These are phyloP conservation scores for Phytophthora europaea DNA, from an alignment of 352 stramenopile genomes.

Conservation along the genomic window DNA sequence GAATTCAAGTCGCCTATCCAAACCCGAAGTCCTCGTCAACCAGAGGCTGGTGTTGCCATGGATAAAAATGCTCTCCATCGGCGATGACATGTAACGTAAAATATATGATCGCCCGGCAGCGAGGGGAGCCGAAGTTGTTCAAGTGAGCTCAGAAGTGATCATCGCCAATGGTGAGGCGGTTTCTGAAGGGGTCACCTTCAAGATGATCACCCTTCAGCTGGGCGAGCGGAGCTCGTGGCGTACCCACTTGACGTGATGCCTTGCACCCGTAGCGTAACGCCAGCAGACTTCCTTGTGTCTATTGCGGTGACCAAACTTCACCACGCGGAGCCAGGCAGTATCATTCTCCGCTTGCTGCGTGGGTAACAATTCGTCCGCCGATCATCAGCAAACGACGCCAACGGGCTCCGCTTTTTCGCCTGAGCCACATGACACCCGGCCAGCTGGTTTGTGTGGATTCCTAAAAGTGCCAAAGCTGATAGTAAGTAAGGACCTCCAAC, in stretches of 20 bases:
- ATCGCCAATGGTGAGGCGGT: not conserved
- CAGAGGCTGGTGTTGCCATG: not conserved
- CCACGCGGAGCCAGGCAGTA: conserved; percentile 24
- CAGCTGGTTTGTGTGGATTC: conserved; percentile 17
- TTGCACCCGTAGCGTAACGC: conserved; percentile 20
- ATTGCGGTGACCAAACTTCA: conserved; percentile 4
- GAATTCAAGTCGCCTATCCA: not conserved
- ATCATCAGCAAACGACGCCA: conserved; percentile 12
- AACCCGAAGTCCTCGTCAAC: not conserved
- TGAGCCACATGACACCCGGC: conserved; percentile 21
- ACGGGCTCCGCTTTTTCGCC: conserved; percentile 25
- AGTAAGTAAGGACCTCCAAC: not conserved
- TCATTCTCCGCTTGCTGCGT: conserved; percentile 16
- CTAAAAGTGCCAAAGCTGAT: not conserved
- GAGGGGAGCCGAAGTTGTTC: not conserved
- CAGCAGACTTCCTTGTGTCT: conserved; percentile 11
- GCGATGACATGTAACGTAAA: too few species aligned
- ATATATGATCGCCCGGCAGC: too few species aligned
- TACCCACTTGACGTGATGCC: not conserved
- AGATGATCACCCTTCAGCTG: conserved; percentile 33
- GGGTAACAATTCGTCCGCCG: conserved; percentile 4
- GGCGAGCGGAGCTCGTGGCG: conserved; percentile 8
- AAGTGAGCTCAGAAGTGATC: not conserved
- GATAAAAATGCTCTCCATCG: too few species aligned
- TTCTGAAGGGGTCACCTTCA: conserved; percentile 13